Evolutionary conservation across 768 basidiomycete species (phyloP).

Genomic region (Phaeotremella fagi): DNA sequence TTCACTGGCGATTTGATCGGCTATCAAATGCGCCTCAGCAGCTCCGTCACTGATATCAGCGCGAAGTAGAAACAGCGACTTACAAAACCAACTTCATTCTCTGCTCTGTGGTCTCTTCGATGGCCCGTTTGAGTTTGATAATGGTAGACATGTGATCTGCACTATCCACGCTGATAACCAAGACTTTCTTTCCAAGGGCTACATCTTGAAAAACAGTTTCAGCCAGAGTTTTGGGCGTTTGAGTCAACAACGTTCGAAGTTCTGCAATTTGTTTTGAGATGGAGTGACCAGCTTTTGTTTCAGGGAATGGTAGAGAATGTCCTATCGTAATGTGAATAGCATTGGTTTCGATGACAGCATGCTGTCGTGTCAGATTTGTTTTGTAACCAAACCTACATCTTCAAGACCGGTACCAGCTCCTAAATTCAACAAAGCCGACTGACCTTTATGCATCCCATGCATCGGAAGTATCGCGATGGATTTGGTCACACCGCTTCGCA

Average conservation of each 20-base stretch:
- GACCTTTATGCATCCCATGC: no score
- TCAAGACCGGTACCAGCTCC: no score
- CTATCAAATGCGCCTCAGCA: conserved; percentile 61
- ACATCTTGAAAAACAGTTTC: conserved; percentile 54
- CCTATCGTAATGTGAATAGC: no score
- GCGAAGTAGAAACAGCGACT: conserved; percentile 19
- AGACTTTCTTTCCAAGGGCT: conserved; percentile 55
- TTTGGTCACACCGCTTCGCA: neutral
- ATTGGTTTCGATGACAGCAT: no score
- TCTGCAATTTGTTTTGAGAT: conserved; percentile 54
- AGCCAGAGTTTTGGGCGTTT: conserved; percentile 48
- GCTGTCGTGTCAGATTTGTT: no score
- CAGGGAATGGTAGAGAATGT: neutral
- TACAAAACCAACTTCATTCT: conserved; percentile 47
- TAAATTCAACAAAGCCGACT: no score
- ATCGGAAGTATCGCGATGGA: no score
- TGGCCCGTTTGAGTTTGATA: conserved; percentile 59
- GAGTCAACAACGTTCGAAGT: conserved; percentile 58
- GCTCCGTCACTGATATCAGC: conserved; percentile 56
- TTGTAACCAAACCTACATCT: no score
- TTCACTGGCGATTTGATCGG: conserved; percentile 61
- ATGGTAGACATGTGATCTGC: conserved; percentile 65
- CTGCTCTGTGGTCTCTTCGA: conserved; percentile 51
- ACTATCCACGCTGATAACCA: conserved; percentile 60
- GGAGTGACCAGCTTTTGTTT: no score